A percentile compares a stretch with the other conserved stretches of the same genome.
phyloP scores from a whole-genome alignment of 306 rosid species.

The Cucumis sativus region Cucumber_9930_V3 NC_026661.2:1308501-1309000 shows the following conservation, averaged over 20 bases:
- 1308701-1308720: too few species aligned
- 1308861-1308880: slow-evolving; percentile 62
- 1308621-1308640: slow-evolving; percentile 4
- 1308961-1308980: not conserved
- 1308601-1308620: slow-evolving; percentile 1
- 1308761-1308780: not conserved
- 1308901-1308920: slow-evolving; percentile 26
- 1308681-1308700: too few species aligned
- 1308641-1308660: slow-evolving; percentile 6
- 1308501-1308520: not conserved
- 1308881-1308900: slow-evolving; percentile 66
- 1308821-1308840: not conserved
- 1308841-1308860: slow-evolving; percentile 13
- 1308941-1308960: slow-evolving; percentile 77
- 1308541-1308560: not conserved
- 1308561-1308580: not conserved
- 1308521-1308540: not conserved
- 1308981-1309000: too few species aligned
- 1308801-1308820: not conserved
- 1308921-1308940: slow-evolving; percentile 44
- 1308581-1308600: not conserved
- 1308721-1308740: not conserved
- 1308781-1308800: slow-evolving; percentile 3
- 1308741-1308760: too few species aligned
- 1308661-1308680: not conserved